phyloP scores from a whole-genome alignment of 2,329 filamentous ascomycete genomes.

The Apiospora marii region DNA sequence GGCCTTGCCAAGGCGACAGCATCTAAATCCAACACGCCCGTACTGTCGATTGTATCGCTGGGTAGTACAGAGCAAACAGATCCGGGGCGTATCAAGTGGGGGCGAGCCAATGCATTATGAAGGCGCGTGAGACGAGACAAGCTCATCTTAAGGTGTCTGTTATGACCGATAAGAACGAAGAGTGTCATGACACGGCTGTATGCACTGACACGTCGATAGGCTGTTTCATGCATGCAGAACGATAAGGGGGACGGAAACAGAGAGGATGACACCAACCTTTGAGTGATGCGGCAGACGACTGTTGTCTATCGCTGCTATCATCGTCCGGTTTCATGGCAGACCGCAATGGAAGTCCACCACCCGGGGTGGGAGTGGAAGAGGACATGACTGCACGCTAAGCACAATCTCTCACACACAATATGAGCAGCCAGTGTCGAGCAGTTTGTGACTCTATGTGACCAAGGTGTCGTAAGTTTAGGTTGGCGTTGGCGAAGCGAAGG shows the following conservation, averaged over 20 bases:
- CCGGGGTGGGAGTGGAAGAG: conserved; percentile 33
- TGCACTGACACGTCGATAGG: conserved; percentile 21
- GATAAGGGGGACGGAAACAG: conserved; percentile 17
- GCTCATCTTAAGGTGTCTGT: conserved; percentile 5
- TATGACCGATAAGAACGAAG: neutral
- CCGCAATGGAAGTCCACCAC: conserved; percentile 37
- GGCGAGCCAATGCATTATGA: neutral
- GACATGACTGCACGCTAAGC: neutral
- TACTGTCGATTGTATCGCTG: neutral
- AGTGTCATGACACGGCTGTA: conserved; percentile 3
- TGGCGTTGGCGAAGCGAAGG: neutral
- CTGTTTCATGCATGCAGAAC: conserved; percentile 3
- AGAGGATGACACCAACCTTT: conserved; percentile 39
- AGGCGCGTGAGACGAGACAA: conserved; percentile 6
- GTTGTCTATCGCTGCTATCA: conserved; percentile 37
- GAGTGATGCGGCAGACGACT: conserved; percentile 31
- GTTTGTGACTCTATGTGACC: neutral
- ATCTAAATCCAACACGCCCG: neutral
- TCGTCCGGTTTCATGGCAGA: conserved; percentile 44
- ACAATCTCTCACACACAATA: neutral
- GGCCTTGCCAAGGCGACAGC: neutral
- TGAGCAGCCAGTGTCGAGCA: neutral
- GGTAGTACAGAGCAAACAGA: neutral
- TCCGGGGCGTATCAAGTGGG: neutral
- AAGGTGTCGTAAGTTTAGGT: neutral